Base-by-base conservation (phyloP, 805 yeast species). In the Schizosaccharomyces osmophilus region DNA sequence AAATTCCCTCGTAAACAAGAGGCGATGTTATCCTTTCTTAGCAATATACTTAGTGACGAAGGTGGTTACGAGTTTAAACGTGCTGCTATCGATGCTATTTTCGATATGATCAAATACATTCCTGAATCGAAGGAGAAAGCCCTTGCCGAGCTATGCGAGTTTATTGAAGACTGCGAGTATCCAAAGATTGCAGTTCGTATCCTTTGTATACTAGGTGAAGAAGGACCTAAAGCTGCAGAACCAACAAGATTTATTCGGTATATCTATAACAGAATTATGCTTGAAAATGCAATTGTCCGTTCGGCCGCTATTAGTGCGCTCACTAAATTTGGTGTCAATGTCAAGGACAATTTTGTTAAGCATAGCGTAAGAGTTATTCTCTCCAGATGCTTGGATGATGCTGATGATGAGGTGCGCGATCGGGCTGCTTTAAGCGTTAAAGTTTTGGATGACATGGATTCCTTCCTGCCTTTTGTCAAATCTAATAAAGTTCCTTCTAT, bases 151-250 rank as follows among this genome's bases (percentile, higher is more conserved):
- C 78, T 93, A 67, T 88, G 97, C 77, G 98, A 93, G 73, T 89
- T 88, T 70, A 93, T 93, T 68, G 98, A 93, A 74, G 98, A 93
- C 76, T 93, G 97, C 75, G 98, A 93, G 74, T 90, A 79, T 74
- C 85, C 95, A 39, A 96, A 88, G 73, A 81, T 93, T 64, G 81
- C 94, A 32, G 95, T 89, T n/a, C 81, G 97, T 69, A 83, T 93
- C 63, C 78, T 93, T 72, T 95, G 89, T 73, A 73, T 90, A 64
- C 79, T 93, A 65, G 98, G 98, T 70, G 85, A 83, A 66, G 95
- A 89, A 72, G 98, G 98, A 64, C 97, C 98, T 68, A 75, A 77
- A 63, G 83, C 95, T 4, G 67, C 83, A 6, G 84, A 84, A 65
- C 96, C 97, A 62, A 84, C 95, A 0, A 78, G 85, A 67, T 90